A percentile compares a stretch with the other conserved stretches of the same genome.
These are phyloP conservation scores for Quercus parvula DNA, from an alignment of 306 rosid species.

Conservation along the genomic window DNA sequence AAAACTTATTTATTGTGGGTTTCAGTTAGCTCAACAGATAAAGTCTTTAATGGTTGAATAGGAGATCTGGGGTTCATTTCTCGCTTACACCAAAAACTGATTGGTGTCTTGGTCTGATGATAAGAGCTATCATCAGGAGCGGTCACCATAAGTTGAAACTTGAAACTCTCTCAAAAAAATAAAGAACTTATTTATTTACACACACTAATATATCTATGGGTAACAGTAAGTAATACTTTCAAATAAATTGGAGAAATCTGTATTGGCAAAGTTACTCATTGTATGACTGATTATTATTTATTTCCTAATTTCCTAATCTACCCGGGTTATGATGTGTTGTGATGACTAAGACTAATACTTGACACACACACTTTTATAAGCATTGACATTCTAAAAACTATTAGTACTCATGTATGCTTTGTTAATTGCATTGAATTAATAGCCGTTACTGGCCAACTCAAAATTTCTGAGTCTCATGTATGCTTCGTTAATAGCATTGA, in stretches of 20 bases:
- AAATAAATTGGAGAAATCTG: not conserved
- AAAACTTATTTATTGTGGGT: not conserved
- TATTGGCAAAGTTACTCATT: not conserved
- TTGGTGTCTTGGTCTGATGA: no score
- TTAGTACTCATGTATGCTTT: not conserved
- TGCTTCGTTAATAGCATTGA: not conserved
- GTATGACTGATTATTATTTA: not conserved
- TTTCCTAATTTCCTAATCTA: not conserved
- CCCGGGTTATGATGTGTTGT: not conserved
- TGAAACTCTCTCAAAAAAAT: no score
- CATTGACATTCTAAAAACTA: not conserved
- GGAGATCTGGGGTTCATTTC: no score
- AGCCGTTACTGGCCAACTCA: not conserved
- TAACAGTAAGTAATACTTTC: not conserved
- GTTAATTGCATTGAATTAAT: not conserved
- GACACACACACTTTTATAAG: not conserved
- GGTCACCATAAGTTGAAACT: no score
- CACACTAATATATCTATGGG: not conserved
- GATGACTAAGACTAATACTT: not conserved
- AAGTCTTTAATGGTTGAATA: no score
- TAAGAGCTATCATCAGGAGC: accelerated
- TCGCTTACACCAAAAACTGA: no score
- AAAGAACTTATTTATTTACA: not conserved
- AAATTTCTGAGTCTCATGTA: not conserved
- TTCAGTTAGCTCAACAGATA: no score